These are phyloP conservation scores for Solanum chmielewskii DNA, from an alignment of 257 asterid genomes.

Conservation along the genomic window DNA sequence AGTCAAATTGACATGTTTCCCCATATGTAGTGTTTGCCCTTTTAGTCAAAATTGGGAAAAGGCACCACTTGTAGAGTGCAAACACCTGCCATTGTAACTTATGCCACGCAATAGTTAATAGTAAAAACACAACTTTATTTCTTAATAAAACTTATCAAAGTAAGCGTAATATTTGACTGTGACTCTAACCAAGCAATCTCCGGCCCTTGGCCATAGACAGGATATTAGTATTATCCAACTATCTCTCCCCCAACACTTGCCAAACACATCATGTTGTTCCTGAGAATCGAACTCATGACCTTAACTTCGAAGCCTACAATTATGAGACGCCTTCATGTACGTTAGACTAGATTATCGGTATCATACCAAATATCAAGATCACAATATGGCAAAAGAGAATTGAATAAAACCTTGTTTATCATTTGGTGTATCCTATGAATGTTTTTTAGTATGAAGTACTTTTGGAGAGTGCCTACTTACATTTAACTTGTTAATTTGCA, in stretches of 20 bases:
- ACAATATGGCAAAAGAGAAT: not conserved
- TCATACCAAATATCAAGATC: no score
- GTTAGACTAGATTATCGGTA: no score
- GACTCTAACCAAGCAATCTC: not conserved
- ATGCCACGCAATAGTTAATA: not conserved
- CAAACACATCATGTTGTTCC: not conserved
- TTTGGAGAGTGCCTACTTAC: no score
- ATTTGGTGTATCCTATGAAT: not conserved
- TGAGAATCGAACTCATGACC: not conserved
- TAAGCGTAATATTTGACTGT: not conserved
- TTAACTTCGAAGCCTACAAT: not conserved
- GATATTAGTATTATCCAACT: not conserved
- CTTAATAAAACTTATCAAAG: not conserved
- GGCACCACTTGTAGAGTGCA: no score
- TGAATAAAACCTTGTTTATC: not conserved
- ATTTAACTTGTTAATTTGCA: not conserved
- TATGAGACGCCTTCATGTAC: not conserved
- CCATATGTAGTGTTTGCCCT: no score
- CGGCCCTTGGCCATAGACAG: not conserved
- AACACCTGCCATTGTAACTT: no score
- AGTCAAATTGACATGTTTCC: no score
- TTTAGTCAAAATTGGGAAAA: no score
- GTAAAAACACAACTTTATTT: no score
- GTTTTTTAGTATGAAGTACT: no score
- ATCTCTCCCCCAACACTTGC: not conserved